Evolutionary conservation across 2,329 filamentous ascomycete species (phyloP).

Genomic region (Penicillium decumbens): DNA sequence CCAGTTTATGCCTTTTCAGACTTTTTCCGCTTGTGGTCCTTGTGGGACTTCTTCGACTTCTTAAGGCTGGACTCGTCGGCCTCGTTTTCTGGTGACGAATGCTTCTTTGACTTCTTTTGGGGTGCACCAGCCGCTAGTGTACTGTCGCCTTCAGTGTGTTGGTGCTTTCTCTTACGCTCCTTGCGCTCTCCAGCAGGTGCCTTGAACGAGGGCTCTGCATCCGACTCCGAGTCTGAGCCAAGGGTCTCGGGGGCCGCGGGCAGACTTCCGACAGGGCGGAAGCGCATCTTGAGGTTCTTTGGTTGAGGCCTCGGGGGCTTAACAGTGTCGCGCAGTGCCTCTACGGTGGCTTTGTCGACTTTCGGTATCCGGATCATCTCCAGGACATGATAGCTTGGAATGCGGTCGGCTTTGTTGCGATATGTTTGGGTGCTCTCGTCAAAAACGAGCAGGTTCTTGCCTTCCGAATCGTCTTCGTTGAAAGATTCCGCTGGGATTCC

Average conservation of each 20-base stretch:
- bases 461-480: constrained; percentile 24
- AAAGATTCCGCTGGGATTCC: constrained; percentile 36
- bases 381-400: constrained; percentile 36
- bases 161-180: constrained; percentile 39
- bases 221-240: constrained; percentile 38
- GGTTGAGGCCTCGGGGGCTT: constrained; percentile 41
- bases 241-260: constrained; percentile 31
- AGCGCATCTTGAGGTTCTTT: constrained; percentile 44
- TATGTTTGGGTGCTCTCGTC: constrained; percentile 36
- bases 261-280: constrained; percentile 41
- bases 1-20: constrained; percentile 32
- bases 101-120: constrained; percentile 42
- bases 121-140: constrained; percentile 23
- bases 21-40: constrained; percentile 39
- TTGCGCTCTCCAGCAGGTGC: constrained; percentile 29
- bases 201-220: constrained; percentile 34
- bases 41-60: constrained; percentile 33
- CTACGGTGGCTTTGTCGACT: constrained; percentile 23
- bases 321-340: constrained; percentile 26
- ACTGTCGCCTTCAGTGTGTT: constrained; percentile 29
- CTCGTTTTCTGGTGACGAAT: constrained; percentile 19
- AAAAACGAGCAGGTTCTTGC: constrained; percentile 36
- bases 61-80: constrained; percentile 19
- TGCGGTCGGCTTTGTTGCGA: constrained; percentile 22
- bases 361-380: constrained; percentile 35